A percentile compares a stretch with the other conserved stretches of the same genome.
phyloP scores from a whole-genome alignment of 106 monocot species.

The Allium fistulosum region DNA sequence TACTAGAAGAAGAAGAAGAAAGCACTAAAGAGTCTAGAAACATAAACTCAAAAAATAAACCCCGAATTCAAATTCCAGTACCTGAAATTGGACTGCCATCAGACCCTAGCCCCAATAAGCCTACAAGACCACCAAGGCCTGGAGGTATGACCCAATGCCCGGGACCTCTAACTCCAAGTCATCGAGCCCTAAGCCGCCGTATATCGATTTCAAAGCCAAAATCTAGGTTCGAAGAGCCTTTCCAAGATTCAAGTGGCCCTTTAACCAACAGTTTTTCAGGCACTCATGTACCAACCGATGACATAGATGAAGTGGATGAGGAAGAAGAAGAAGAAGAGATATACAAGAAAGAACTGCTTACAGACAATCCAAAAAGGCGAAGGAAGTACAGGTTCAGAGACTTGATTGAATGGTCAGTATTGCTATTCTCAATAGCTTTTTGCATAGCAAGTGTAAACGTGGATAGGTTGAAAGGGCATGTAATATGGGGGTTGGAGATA shows the following conservation, averaged over 20 bases:
- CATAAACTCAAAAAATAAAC: conserved; percentile 9
- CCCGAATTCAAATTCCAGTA: conserved; percentile 4
- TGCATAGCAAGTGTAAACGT: conserved; percentile 50
- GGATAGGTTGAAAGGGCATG: conserved; percentile 21
- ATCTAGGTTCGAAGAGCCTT: conserved; percentile 39
- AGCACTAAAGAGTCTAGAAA: conserved; percentile 10
- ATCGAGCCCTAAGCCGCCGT: conserved; percentile 24
- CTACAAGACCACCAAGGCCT: conserved; percentile 23
- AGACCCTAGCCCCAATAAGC: conserved; percentile 18
- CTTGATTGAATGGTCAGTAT: conserved; percentile 49
- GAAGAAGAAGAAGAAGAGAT: conserved; percentile 62
- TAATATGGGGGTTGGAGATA: conserved; percentile 76
- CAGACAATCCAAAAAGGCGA: conserved; percentile 1
- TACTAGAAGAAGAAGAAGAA: conserved; percentile 4
- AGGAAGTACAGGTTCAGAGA: conserved; percentile 20
- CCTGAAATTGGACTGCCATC: conserved; percentile 16
- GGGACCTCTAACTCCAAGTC: conserved; percentile 1
- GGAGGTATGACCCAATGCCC: not conserved
- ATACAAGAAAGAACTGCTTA: conserved; percentile 29
- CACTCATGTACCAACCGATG: conserved; percentile 15
- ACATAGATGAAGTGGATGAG: conserved; percentile 37
- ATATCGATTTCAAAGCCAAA: conserved; percentile 44
- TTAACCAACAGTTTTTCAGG: not conserved
- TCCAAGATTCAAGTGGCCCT: not conserved
- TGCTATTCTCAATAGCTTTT: conserved; percentile 37